These are phyloP conservation scores for Tricholoma flavovirens DNA, from an alignment of 768 basidiomycete genomes.

Conservation along the genomic window DNA sequence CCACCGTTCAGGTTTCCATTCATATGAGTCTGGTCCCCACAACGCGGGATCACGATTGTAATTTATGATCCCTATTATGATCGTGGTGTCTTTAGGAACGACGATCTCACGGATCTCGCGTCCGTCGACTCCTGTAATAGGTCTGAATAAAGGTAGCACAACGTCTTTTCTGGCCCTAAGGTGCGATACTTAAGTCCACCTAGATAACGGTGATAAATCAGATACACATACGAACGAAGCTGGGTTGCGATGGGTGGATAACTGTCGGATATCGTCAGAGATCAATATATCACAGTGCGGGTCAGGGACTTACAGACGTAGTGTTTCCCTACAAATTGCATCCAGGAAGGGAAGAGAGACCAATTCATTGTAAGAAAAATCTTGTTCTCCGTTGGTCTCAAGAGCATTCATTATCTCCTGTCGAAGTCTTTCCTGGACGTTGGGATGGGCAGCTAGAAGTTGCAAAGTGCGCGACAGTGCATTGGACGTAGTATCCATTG, in stretches of 20 bases:
- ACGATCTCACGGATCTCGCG: constrained; percentile 28
- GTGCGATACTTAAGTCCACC: neutral
- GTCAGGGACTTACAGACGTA: constrained; percentile 27
- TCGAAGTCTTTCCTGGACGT: constrained; percentile 30
- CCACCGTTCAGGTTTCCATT: constrained; percentile 52
- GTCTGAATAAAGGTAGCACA: constrained; percentile 36
- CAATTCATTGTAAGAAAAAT: constrained; percentile 33
- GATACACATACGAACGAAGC: constrained; percentile 10
- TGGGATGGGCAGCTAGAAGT: constrained; percentile 25
- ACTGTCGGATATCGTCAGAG: neutral
- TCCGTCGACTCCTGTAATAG: constrained; percentile 33
- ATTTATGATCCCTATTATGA: constrained; percentile 31
- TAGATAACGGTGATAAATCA: neutral
- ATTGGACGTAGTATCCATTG: constrained; percentile 40
- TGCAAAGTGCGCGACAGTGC: constrained; percentile 32
- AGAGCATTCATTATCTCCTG: constrained; percentile 26
- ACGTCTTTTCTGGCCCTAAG: constrained; percentile 30
- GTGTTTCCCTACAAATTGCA: constrained; percentile 33
- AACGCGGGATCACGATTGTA: constrained; percentile 35
- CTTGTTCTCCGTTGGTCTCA: constrained; percentile 11
- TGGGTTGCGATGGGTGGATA: constrained; percentile 14
- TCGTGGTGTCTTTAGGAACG: constrained; percentile 33
- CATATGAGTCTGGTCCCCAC: constrained; percentile 43
- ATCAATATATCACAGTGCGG: neutral
- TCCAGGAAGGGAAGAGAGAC: constrained; percentile 31